These are phyloP conservation scores for Yamadazyma laniorum DNA, from an alignment of 805 yeast species.

Conservation along the genomic window DNA sequence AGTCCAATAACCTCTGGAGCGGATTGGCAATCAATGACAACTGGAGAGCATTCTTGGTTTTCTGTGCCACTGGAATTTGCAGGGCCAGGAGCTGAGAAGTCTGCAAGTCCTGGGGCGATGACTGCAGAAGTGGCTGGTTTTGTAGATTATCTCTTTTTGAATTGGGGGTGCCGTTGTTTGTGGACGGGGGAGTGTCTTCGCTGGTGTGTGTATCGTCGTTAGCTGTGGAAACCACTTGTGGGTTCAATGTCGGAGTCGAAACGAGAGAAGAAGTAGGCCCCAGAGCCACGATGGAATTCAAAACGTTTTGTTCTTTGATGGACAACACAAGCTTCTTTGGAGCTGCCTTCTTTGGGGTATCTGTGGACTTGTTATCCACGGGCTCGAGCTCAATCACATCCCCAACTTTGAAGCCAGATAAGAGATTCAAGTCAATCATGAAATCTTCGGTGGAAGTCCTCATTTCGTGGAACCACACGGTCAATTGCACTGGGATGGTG, in stretches of 20 bases:
- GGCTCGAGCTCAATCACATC: slow-evolving; percentile 70
- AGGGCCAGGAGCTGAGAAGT: no score
- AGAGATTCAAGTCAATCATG: slow-evolving; percentile 53
- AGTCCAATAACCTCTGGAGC: slow-evolving; percentile 56
- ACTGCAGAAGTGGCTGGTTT: background rate
- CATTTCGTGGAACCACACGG: slow-evolving; percentile 68
- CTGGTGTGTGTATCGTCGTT: background rate
- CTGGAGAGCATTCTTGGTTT: slow-evolving; percentile 29
- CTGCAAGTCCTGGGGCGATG: background rate
- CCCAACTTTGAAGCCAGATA: slow-evolving; percentile 70
- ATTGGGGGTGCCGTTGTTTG: background rate
- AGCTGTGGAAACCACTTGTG: background rate
- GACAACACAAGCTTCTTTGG: slow-evolving; percentile 17
- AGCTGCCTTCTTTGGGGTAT: background rate
- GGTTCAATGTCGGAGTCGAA: slow-evolving; percentile 2
- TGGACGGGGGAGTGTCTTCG: background rate
- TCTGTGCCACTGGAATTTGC: slow-evolving; percentile 1
- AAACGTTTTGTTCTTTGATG: slow-evolving; percentile 17
- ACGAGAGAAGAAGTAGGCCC: slow-evolving; percentile 3
- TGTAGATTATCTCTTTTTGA: background rate
- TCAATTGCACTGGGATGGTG: slow-evolving; percentile 35
- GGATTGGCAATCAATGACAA: slow-evolving; percentile 62
- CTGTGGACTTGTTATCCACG: slow-evolving; percentile 22
- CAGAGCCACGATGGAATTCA: slow-evolving; percentile 8
- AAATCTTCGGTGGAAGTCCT: slow-evolving; percentile 58